Conservation (phyloP, 208 protist genomes). For the Leishmania turanica region DNA sequence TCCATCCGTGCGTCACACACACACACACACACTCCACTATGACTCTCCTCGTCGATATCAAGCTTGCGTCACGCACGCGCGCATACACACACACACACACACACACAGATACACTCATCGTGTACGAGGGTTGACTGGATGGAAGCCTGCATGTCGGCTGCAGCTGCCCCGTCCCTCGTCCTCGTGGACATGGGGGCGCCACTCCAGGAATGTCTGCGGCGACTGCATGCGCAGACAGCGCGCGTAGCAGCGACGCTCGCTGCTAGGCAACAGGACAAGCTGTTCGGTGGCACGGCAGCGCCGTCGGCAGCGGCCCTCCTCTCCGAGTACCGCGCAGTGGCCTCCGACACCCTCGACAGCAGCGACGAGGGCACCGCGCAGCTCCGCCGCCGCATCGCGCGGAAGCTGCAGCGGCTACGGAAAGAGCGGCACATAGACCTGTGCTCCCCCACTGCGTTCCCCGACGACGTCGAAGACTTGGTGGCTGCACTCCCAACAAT, state of each 20-base stretch:
- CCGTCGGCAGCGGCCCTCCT: neutral
- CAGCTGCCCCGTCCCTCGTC: slow-evolving; percentile 2
- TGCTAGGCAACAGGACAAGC: neutral
- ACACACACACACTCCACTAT: neutral
- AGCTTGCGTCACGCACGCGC: neutral
- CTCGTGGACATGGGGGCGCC: slow-evolving; percentile 23
- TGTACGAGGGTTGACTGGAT: neutral
- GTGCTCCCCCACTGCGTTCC: neutral
- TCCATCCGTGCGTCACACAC: neutral
- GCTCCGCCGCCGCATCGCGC: slow-evolving; percentile 20
- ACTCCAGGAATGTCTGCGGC: slow-evolving; percentile 22
- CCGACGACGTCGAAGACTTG: slow-evolving; percentile 2
- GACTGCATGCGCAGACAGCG: slow-evolving; percentile 15
- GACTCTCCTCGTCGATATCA: neutral
- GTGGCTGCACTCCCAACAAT: neutral
- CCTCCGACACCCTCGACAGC: neutral
- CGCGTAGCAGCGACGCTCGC: slow-evolving; percentile 5
- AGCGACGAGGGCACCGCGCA: neutral
- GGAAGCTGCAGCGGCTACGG: slow-evolving; percentile 24
- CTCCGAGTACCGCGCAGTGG: neutral
- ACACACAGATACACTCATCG: neutral
- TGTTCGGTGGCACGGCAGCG: neutral
- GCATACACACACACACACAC: neutral
- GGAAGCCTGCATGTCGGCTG: neutral
- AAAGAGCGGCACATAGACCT: slow-evolving; percentile 12